A percentile compares a stretch with the other conserved stretches of the same genome.
Conservation (phyloP, 306 rosid species). For the Albizia julibrissin region DNA sequence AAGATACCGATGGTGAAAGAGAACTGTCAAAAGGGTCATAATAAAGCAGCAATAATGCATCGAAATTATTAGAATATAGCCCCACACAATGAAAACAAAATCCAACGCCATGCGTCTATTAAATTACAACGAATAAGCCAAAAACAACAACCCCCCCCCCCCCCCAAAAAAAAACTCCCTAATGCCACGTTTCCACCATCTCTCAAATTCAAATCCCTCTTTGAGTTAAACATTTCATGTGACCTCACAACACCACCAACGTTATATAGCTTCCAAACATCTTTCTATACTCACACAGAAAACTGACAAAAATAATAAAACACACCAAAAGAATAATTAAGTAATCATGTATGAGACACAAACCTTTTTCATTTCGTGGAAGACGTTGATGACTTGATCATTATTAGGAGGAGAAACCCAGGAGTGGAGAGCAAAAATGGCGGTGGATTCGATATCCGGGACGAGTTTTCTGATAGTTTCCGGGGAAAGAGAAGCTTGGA, state of each 20-base stretch:
- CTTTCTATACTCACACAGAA: not conserved
- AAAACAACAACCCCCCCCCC: not conserved
- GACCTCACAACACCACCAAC: not conserved
- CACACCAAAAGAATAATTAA: no score
- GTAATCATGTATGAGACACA: not conserved
- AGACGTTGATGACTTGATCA: constrained; percentile 48
- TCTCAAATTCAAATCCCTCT: not conserved
- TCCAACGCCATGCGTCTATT: constrained; percentile 19
- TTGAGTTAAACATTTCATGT: not conserved
- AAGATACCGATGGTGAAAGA: constrained; percentile 79
- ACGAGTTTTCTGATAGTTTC: constrained; percentile 50
- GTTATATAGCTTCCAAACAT: not conserved
- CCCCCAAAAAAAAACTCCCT: no score
- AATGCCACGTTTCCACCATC: not conserved
- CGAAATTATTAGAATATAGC: constrained; percentile 21
- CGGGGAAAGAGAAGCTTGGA: constrained; percentile 63
- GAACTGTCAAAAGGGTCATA: constrained; percentile 48
- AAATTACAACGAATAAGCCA: constrained; percentile 28
- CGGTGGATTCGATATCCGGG: constrained; percentile 52
- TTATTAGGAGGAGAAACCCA: constrained; percentile 48
- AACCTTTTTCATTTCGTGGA: constrained; percentile 82
- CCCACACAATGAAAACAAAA: constrained; percentile 40
- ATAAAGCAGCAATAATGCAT: constrained; percentile 35
- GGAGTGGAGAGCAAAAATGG: constrained; percentile 59
- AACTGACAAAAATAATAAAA: not conserved